Base-by-base conservation (phyloP, 345 rosid species). In the Brassica nigra region DNA sequence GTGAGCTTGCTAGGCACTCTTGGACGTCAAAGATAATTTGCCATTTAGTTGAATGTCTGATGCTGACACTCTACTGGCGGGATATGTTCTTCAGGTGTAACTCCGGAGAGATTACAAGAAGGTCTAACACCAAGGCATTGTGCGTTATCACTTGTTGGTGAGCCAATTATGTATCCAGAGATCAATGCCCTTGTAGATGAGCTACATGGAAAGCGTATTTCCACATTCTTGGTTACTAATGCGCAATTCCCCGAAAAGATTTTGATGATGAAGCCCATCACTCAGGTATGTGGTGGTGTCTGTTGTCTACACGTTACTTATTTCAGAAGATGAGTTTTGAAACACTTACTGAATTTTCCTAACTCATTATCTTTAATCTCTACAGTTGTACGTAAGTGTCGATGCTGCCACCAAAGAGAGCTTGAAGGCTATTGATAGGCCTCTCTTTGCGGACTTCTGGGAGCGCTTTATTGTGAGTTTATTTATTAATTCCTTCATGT, bases 321-420 rank as follows among this genome's bases (percentile, higher is more conserved):
- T 74, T 37, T 10, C 55, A 69, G 9, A 49, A 49, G 52, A 14
- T 9, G 47, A 39, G 23, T 52, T 28, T 31, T 62, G n/a, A 58
- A 58, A 27, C 61, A 66, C 33, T 74, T 59, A 34, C 10, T 4
- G 3, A 47, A 12, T 44, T 52, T 44, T 1, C 33, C 58, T 65
- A 14, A 71, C 55, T 68, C 62, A 34, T 8, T 67, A 62, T 74
- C 54, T 68, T 86, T 82, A 83, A 63, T 34, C 23, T 71, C 12
- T 84, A 83, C 89, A 95, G 99, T 86, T 95, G 81, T 95, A 95
- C 78, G 99, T 93, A 52, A 95, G 99, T 83, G 97, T 95, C 42
- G 99, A 95, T 85, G 97, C 98, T 57, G 98, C 99, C 73, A 95
- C 99, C 55, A 95, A 89, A 86, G 97, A 93, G 71, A 93, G 91